Conservation (phyloP, 179 eudicot genomes). For the Corrigiola litoralis region DNA sequence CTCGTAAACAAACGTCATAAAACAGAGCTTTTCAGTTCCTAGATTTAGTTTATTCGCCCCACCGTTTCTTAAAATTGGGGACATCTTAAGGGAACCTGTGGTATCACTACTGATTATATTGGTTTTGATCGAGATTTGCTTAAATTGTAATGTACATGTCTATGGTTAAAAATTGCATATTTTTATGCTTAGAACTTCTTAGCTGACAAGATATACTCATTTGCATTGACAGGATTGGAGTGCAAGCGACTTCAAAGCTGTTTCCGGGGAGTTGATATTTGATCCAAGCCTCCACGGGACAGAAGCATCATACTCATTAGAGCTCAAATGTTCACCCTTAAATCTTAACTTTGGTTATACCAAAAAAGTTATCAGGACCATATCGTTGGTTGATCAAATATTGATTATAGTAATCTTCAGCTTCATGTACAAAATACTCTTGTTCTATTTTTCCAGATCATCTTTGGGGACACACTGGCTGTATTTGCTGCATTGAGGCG, state of each 20-base stretch:
- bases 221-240: slow-evolving; percentile 41
- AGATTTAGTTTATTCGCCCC: no score
- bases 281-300: slow-evolving; percentile 42
- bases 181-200: not conserved
- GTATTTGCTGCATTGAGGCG: slow-evolving; percentile 11
- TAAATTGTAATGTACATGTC: no score
- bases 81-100: no score
- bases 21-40: no score
- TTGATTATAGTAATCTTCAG: slow-evolving; percentile 24
- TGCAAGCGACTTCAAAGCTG: slow-evolving; percentile 33
- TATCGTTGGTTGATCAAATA: slow-evolving; percentile 40
- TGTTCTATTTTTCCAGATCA: slow-evolving; percentile 17
- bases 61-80: no score
- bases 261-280: slow-evolving; percentile 39
- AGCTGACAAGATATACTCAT: not conserved
- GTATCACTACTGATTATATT: no score
- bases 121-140: no score
- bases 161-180: no score
- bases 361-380: slow-evolving; percentile 34
- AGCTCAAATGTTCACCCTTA: slow-evolving; percentile 52
- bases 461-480: slow-evolving; percentile 19
- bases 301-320: slow-evolving; percentile 44
- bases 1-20: no score
- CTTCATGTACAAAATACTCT: slow-evolving; percentile 31
- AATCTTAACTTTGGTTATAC: slow-evolving; percentile 43